Evolutionary conservation across 1,284 basidiomycete genomes (phyloP).

Genomic region (Somion occarium): DNA sequence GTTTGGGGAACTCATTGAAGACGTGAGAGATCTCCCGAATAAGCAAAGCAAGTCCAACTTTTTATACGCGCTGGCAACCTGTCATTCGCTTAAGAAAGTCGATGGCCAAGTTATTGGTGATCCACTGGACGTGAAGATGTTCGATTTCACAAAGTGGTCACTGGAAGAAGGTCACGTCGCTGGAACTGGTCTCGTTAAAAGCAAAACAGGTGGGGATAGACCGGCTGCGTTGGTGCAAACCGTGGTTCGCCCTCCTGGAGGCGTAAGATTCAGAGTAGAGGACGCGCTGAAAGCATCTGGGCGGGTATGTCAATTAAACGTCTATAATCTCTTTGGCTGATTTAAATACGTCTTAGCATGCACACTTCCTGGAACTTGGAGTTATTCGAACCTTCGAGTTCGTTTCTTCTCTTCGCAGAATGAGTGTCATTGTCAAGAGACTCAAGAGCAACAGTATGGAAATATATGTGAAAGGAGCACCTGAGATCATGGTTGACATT

Average conservation of each 20-base stretch:
- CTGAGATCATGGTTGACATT: constrained; percentile 96
- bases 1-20: constrained; percentile 90
- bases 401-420: constrained; percentile 87
- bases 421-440: constrained; percentile 97
- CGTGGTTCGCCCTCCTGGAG: constrained; percentile 93
- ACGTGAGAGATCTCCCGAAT: constrained; percentile 82
- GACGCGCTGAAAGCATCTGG: constrained; percentile 83
- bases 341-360: constrained; percentile 51
- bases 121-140: constrained; percentile 97
- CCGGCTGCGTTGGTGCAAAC: constrained; percentile 94
- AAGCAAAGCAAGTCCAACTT: constrained; percentile 76
- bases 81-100: constrained; percentile 93
- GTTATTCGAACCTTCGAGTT: constrained; percentile 98
- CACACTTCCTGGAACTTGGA: constrained; percentile 94
- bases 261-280: constrained; percentile 84
- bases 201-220: constrained; percentile 58
- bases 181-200: constrained; percentile 67
- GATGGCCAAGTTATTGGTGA: constrained; percentile 91
- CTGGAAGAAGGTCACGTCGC: constrained; percentile 86
- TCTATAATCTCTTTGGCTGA: background rate
- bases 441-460: constrained; percentile 96
- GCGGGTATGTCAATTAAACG: constrained; percentile 47
- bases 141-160: constrained; percentile 94
- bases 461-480: constrained; percentile 97
- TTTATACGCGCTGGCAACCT: constrained; percentile 91